A percentile compares a stretch with the other conserved stretches of the same genome.
Conservation (phyloP, 768 basidiomycete species). For the Xanthoconium stramineum region DNA sequence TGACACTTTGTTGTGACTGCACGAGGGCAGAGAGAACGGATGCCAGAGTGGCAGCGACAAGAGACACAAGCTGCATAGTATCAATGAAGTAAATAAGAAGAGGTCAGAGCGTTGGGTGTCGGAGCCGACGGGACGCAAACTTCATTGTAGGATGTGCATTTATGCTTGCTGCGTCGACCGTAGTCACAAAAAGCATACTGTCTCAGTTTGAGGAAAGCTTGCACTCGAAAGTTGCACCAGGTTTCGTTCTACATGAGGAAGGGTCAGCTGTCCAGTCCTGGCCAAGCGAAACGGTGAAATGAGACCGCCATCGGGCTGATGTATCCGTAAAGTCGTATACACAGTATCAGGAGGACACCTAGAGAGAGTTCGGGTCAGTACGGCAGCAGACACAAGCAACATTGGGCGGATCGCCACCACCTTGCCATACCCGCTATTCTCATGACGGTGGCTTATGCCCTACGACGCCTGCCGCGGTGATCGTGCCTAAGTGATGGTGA, state of each 20-base stretch:
- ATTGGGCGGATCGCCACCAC: neutral
- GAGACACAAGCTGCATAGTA: conserved; percentile 27
- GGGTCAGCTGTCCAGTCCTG: conserved; percentile 10
- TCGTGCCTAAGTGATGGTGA: neutral
- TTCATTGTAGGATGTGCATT: neutral
- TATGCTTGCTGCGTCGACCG: conserved; percentile 7
- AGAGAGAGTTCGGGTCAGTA: too few species aligned
- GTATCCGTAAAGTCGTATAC: too few species aligned
- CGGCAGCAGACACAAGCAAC: too few species aligned
- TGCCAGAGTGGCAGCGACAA: conserved; percentile 6
- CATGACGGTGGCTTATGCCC: conserved; percentile 2
- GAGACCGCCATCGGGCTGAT: neutral
- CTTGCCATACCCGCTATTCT: neutral
- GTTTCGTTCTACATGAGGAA: neutral
- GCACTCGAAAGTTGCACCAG: neutral
- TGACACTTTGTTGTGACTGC: conserved; percentile 12
- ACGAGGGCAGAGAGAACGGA: conserved; percentile 19
- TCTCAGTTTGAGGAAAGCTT: neutral
- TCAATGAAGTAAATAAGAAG: neutral
- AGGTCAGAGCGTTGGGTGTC: neutral
- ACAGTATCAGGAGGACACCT: too few species aligned
- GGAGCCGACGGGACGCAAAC: neutral
- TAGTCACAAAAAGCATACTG: neutral
- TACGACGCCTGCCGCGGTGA: neutral
- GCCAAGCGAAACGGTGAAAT: too few species aligned